phyloP scores from a whole-genome alignment of 257 asterid genomes.

The Orobanche coerulescens region DNA sequence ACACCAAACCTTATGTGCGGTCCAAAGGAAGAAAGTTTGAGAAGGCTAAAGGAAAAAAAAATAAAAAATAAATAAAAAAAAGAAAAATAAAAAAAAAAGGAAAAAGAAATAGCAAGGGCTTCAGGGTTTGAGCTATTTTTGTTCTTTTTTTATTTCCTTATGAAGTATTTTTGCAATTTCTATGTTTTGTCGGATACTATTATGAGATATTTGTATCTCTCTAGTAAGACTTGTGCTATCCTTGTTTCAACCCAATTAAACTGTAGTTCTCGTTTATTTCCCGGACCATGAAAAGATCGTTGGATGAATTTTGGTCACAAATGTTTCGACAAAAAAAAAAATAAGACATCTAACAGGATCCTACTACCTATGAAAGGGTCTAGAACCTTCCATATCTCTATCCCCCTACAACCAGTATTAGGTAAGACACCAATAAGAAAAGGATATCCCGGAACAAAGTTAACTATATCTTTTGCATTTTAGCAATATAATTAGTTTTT shows the following conservation, averaged over 20 bases:
- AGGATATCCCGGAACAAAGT: too few relatives aligned
- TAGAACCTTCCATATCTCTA: too few relatives aligned
- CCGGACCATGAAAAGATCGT: background rate
- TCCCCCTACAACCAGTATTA: too few relatives aligned
- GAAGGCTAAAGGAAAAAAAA: constrained; percentile 37
- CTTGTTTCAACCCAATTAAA: constrained; percentile 14
- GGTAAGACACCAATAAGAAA: too few relatives aligned
- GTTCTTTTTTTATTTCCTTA: too few relatives aligned
- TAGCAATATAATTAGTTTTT: too few relatives aligned
- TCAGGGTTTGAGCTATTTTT: constrained; percentile 41
- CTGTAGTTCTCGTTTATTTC: constrained; percentile 1
- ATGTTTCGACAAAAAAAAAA: too few relatives aligned
- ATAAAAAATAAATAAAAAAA: too few relatives aligned
- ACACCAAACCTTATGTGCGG: constrained; percentile 44
- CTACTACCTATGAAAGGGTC: too few relatives aligned
- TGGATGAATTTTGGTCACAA: background rate
- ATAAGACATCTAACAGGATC: too few relatives aligned
- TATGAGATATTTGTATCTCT: constrained; percentile 1
- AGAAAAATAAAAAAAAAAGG: too few relatives aligned
- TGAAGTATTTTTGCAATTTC: background rate
- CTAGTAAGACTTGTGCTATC: background rate
- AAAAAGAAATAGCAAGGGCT: constrained; percentile 77
- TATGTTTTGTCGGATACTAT: constrained; percentile 15
- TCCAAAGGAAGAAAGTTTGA: constrained; percentile 47
- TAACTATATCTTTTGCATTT: too few relatives aligned